Evolutionary conservation across 768 basidiomycete genomes (phyloP).

Genomic region (Leucogyrophana mollusca): DNA sequence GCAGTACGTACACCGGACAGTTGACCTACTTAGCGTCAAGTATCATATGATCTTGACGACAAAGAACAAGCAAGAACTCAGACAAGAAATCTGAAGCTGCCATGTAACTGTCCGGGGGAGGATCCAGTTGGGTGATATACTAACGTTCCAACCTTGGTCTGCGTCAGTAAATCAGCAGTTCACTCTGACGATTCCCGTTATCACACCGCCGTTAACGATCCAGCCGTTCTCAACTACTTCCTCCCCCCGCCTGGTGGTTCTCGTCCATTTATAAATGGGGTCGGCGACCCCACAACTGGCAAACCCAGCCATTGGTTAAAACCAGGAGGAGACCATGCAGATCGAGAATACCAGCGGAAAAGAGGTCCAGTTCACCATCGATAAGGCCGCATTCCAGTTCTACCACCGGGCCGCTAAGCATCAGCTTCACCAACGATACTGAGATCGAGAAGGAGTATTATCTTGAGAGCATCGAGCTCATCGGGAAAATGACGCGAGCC

Average conservation of each 20-base stretch:
- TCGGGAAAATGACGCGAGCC: conserved; percentile 39
- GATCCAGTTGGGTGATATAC: no score
- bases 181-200: no score
- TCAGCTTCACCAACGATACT: conserved; percentile 31
- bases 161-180: no score
- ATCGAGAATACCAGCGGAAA: conserved; percentile 35
- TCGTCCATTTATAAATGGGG: conserved; percentile 13
- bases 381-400: conserved; percentile 36
- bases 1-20: no score
- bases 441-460: conserved; percentile 39
- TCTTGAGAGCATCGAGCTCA: conserved; percentile 34
- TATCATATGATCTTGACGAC: no score
- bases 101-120: no score
- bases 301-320: conserved; percentile 19
- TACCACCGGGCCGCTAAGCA: conserved; percentile 22
- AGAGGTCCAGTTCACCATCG: conserved; percentile 28
- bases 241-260: conserved; percentile 17
- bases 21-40: no score
- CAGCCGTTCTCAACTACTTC: conserved; percentile 23
- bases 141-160: no score
- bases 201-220: no score
- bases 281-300: conserved; percentile 14
- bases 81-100: no score
- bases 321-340: conserved; percentile 11
- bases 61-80: no score